A percentile compares a stretch with the other conserved stretches of the same genome.
phyloP scores from a whole-genome alignment of 805 yeast species.

The Peterozyma xylosa region DNA sequence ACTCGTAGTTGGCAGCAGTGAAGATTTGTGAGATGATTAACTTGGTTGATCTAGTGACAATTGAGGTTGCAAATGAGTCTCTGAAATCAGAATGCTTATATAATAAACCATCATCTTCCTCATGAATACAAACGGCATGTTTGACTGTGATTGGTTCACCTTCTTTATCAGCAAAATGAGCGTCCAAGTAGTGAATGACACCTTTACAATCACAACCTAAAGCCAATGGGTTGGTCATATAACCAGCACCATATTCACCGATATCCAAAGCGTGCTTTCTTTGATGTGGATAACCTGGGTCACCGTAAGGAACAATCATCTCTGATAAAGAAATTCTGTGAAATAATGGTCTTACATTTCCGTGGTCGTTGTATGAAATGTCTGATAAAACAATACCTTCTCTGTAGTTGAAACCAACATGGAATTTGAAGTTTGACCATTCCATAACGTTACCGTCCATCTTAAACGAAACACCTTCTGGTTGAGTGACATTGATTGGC shows the following conservation, averaged over 20 bases:
- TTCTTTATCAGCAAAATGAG: constrained; percentile 58
- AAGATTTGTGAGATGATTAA: constrained; percentile 73
- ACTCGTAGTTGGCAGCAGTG: constrained; percentile 84
- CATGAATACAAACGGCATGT: constrained; percentile 79
- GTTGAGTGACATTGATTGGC: constrained; percentile 69
- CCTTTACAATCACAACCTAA: constrained; percentile 86
- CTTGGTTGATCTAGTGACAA: constrained; percentile 69
- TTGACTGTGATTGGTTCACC: constrained; percentile 68
- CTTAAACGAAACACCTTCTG: constrained; percentile 74
- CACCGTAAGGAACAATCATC: constrained; percentile 83
- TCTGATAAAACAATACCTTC: constrained; percentile 79
- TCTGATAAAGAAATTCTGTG: constrained; percentile 73
- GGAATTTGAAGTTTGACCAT: constrained; percentile 75
- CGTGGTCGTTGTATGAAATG: constrained; percentile 68
- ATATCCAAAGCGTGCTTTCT: constrained; percentile 82
- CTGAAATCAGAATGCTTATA: constrained; percentile 82
- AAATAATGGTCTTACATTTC: constrained; percentile 64
- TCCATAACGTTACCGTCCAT: constrained; percentile 62
- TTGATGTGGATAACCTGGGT: constrained; percentile 74
- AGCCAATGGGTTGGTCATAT: constrained; percentile 71
- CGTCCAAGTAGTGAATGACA: constrained; percentile 76
- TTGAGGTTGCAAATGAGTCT: constrained; percentile 67
- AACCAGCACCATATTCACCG: constrained; percentile 86
- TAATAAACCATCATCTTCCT: constrained; percentile 76
- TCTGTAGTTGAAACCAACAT: constrained; percentile 78